Evolutionary conservation across 495 filamentous ascomycete genomes (phyloP).

Genomic region (Arthonia radiata): DNA sequence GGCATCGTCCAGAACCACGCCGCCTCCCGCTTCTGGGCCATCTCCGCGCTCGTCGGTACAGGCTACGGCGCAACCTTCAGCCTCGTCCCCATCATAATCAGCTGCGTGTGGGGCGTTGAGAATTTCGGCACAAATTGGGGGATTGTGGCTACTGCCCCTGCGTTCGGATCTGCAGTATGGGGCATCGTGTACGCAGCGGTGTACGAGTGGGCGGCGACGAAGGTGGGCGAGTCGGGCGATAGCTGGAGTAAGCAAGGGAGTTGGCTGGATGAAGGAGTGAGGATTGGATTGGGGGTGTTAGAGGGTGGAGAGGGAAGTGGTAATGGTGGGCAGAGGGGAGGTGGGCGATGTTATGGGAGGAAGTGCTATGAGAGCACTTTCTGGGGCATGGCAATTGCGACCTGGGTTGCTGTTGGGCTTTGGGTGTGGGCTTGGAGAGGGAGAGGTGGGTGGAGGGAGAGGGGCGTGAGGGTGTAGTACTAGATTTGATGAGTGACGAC

Average conservation of each 20-base stretch:
- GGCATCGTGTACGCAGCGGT: slow-evolving; percentile 56
- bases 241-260: too few species aligned
- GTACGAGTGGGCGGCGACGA: slow-evolving; percentile 32
- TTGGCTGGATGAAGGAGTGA: neutral
- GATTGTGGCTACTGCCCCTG: slow-evolving; percentile 75
- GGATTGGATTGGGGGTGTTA: neutral
- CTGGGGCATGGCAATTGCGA: slow-evolving; percentile 54
- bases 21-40: slow-evolving; percentile 43
- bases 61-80: slow-evolving; percentile 86
- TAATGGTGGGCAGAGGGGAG: slow-evolving; percentile 12
- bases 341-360: slow-evolving; percentile 43
- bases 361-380: slow-evolving; percentile 55
- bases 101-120: slow-evolving; percentile 89
- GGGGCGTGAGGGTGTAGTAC: slow-evolving; percentile 49
- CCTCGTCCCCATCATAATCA: slow-evolving; percentile 71
- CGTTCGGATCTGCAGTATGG: slow-evolving; percentile 63
- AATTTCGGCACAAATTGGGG: slow-evolving; percentile 99
- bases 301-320: slow-evolving; percentile 4
- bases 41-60: slow-evolving; percentile 56
- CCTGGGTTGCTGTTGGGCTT: slow-evolving; percentile 49
- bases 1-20: slow-evolving; percentile 39
- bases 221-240: too few species aligned
- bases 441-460: slow-evolving; percentile 43
- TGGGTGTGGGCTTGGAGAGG: slow-evolving; percentile 68
- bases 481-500: too few species aligned